Base-by-base conservation (phyloP, 257 asterid genomes). In the Penstemon davidsonii region DNA sequence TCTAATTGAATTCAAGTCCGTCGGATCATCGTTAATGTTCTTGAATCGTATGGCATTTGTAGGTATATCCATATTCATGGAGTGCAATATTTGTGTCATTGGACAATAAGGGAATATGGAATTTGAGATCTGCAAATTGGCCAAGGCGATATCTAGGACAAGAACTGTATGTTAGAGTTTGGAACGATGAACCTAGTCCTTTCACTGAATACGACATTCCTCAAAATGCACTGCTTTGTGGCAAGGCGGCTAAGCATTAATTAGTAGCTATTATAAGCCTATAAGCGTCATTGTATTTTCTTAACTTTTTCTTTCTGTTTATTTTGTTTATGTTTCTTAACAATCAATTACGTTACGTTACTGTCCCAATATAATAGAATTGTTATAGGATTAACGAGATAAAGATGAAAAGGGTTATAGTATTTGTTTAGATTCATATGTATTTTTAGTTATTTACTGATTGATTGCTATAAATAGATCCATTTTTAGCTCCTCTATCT, bases 31-130 rank as follows among this genome's bases (percentile, higher is more conserved):
- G 33, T 25, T 25, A 25, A 25, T 2, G 33, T 25, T 25, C 33
- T 25, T 25, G 33, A 25, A 25, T 25, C 1, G 33, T 25, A 25
- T 49, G 62, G 10, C 5, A 25, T 55, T 19, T 59, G 36, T 70
- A 88, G 95, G 96, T 92, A 51, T 92, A 80, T 67, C 98, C 98
- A 0, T 73, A 70, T 36, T 79, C 88, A 3, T 92, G 98, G 98
- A 87, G 83, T 59, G 78, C 96, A 37, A 79, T 92, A 15, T 62
- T 77, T 5, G 81, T 79, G 42, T 82, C 96, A 0, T 19, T 89
- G 71, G 98, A 92, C 89, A 92, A 89, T 36, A 84, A 86, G 76
- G 98, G 96, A 0, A 89, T 92, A 86, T 92, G 96, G 98, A 92
- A 92, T 55, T 76, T 92, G 75, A 87, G 98, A 79, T 87, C 96